Evolutionary conservation across 192 early-diverging fungal genomes (phyloP).

Genomic region (Backusella macrospora): DNA sequence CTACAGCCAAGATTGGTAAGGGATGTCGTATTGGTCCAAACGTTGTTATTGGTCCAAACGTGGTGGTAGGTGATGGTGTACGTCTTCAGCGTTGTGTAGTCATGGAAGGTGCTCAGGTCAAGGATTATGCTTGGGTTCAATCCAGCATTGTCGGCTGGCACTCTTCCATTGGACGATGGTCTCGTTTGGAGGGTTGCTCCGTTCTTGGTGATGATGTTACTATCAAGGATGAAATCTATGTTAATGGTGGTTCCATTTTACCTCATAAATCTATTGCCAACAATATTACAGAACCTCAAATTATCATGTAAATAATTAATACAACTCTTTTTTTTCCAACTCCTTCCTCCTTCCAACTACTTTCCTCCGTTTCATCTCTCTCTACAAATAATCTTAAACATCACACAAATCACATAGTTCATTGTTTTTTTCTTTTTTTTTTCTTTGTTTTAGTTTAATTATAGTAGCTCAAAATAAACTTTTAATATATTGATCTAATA

Average conservation of each 20-base stretch:
- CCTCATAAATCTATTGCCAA: slow-evolving; percentile 93
- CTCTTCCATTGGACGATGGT: slow-evolving; percentile 93
- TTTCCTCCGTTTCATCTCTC: neutral
- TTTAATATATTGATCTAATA: no score
- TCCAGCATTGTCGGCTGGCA: slow-evolving; percentile 95
- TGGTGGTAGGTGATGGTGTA: slow-evolving; percentile 92
- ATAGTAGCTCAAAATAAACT: neutral
- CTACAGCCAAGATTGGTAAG: slow-evolving; percentile 90
- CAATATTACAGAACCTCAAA: slow-evolving; percentile 90
- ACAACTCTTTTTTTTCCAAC: neutral
- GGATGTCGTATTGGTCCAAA: slow-evolving; percentile 98
- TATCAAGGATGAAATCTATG: slow-evolving; percentile 89
- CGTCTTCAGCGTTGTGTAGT: slow-evolving; percentile 88
- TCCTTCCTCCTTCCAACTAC: neutral
- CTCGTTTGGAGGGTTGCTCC: slow-evolving; percentile 91
- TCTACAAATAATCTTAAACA: slow-evolving; percentile 6
- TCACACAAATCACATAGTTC: slow-evolving; percentile 3
- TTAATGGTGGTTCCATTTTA: slow-evolving; percentile 95
- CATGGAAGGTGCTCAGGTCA: slow-evolving; percentile 81
- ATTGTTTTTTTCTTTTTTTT: slow-evolving; percentile 4
- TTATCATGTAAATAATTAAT: slow-evolving; percentile 83
- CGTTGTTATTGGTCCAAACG: slow-evolving; percentile 93
- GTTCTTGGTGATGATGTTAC: slow-evolving; percentile 98
- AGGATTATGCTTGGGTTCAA: slow-evolving; percentile 90
- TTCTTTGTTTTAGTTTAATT: neutral